Percentiles rank a stretch among this genome's conserved stretches.
Evolutionary conservation across 495 filamentous ascomycete species (phyloP).

Genomic region (Penicillium manginii): DNA sequence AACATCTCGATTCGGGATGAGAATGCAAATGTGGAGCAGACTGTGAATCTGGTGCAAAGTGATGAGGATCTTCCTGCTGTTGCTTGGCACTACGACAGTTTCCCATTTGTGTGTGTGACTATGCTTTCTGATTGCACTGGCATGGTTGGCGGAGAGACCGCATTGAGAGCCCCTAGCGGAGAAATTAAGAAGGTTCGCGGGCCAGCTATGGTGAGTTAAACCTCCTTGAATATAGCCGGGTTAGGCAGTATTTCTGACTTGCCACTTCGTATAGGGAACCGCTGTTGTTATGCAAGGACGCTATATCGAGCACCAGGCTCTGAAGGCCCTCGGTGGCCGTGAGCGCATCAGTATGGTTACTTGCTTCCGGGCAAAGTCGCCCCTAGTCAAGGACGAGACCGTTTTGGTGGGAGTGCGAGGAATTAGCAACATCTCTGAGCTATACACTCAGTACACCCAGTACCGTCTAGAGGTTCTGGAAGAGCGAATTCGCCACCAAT

Average conservation of each 20-base stretch:
- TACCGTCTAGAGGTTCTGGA: constrained; percentile 59
- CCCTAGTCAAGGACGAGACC: constrained; percentile 61
- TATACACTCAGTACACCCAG: constrained; percentile 69
- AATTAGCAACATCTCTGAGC: constrained; percentile 63
- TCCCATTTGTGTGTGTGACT: constrained; percentile 76
- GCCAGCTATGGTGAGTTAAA: constrained; percentile 62
- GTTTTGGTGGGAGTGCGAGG: constrained; percentile 65
- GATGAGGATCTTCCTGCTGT: constrained; percentile 51
- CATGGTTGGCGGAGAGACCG: constrained; percentile 78
- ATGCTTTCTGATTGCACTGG: constrained; percentile 73
- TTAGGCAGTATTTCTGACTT: too few species aligned
- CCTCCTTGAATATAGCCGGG: not conserved
- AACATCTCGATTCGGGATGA: constrained; percentile 65
- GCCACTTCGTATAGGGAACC: constrained; percentile 58
- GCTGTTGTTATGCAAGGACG: constrained; percentile 73
- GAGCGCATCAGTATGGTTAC: constrained; percentile 77
- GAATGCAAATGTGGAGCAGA: constrained; percentile 43
- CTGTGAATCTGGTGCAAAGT: constrained; percentile 29
- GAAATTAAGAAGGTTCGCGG: constrained; percentile 70
- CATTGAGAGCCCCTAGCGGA: constrained; percentile 59
- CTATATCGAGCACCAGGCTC: constrained; percentile 72
- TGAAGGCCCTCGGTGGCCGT: constrained; percentile 60
- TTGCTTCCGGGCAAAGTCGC: constrained; percentile 63
- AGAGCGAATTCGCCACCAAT: constrained; percentile 42
- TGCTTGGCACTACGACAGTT: constrained; percentile 74